Evolutionary conservation across 164 flowering plant species (phyloP).

Genomic region (Liquidambar formosana): DNA sequence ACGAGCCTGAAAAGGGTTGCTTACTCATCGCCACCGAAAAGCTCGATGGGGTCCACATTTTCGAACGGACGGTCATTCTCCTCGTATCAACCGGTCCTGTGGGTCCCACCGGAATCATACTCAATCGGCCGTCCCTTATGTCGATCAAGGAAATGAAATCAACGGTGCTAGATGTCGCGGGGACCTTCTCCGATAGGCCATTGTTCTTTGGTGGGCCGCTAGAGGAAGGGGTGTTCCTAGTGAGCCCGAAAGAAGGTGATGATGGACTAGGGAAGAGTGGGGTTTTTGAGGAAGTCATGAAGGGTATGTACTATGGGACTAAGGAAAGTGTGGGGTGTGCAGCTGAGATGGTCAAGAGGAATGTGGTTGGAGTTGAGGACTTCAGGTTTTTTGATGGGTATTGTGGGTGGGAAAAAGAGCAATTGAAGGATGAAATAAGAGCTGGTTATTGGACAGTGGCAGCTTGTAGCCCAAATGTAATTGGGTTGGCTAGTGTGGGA

Average conservation of each 20-base stretch:
- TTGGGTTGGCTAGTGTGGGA: conserved; percentile 50
- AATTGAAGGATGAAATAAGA: conserved; percentile 71
- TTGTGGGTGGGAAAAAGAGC: conserved; percentile 86
- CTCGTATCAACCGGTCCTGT: conserved; percentile 61
- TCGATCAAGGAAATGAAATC: conserved; percentile 83
- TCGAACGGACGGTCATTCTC: conserved; percentile 79
- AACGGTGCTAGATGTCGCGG: conserved; percentile 45
- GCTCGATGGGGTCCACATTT: conserved; percentile 95
- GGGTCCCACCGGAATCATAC: conserved; percentile 89
- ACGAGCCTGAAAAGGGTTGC: conserved; percentile 88
- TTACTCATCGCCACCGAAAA: conserved; percentile 81
- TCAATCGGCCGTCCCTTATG: conserved; percentile 89
- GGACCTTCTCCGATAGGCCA: conserved; percentile 64
- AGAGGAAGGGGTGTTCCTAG: conserved; percentile 66
- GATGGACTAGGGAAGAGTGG: conserved; percentile 53
- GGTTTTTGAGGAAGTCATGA: conserved; percentile 82
- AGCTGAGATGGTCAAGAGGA: conserved; percentile 86
- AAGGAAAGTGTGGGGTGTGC: conserved; percentile 86
- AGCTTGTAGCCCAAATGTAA: conserved; percentile 79
- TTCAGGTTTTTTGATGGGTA: conserved; percentile 93
- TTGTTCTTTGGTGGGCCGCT: conserved; percentile 88
- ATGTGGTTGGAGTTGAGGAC: conserved; percentile 51
- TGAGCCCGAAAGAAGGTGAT: conserved; percentile 37
- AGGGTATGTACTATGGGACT: conserved; percentile 76
- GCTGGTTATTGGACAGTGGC: conserved; percentile 90